Conservation (phyloP, 106 monocot species). For the Dendrobium catenatum region DNA sequence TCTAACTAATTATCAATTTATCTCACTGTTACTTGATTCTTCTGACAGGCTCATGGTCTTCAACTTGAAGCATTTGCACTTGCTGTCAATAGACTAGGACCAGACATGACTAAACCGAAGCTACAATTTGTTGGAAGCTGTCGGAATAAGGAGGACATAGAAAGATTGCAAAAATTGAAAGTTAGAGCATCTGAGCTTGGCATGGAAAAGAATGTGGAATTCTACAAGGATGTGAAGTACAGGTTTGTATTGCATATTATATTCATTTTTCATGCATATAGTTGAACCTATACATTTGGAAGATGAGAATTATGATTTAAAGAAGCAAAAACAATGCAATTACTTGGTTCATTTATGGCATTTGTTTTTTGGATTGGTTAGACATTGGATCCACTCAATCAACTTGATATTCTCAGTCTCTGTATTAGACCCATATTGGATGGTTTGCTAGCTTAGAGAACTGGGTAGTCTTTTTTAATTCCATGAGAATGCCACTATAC, state of each 20-base stretch:
- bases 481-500: too few relatives aligned
- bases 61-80: constrained; percentile 83
- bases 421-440: background rate
- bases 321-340: background rate
- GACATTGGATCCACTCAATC: background rate
- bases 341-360: background rate
- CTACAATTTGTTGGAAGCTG: constrained; percentile 95
- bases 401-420: background rate
- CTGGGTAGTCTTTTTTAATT: background rate
- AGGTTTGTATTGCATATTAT: constrained; percentile 30
- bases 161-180: constrained; percentile 65
- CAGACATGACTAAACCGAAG: constrained; percentile 49
- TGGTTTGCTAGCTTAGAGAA: background rate
- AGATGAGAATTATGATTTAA: background rate
- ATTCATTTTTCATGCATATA: background rate
- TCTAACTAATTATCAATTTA: background rate
- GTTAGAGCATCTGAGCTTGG: constrained; percentile 48
- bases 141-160: constrained; percentile 66
- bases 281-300: background rate
- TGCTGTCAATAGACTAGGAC: constrained; percentile 51
- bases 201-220: constrained; percentile 72
- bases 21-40: background rate
- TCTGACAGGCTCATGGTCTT: constrained; percentile 65
- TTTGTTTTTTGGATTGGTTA: background rate
- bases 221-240: constrained; percentile 72